phyloP scores from a whole-genome alignment of 1,139 yeast species.

The Pichia kudriavzevii region DNA sequence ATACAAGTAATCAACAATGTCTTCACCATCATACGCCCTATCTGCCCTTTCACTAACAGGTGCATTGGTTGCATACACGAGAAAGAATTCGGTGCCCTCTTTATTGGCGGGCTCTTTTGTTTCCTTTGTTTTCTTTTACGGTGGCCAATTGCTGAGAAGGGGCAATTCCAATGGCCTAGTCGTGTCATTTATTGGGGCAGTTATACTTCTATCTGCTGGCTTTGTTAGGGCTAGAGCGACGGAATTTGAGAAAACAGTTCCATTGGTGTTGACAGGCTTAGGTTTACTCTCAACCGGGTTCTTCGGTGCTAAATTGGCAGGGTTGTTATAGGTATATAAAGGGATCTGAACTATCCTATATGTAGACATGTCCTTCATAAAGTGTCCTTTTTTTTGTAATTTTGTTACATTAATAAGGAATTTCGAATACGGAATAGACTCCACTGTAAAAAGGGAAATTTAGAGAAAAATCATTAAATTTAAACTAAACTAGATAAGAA shows the following conservation, averaged over 20 bases:
- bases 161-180: conserved; percentile 79
- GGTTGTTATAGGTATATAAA: background rate
- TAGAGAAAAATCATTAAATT: too few species aligned
- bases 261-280: conserved; percentile 53
- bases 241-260: conserved; percentile 60
- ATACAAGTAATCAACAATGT: too few species aligned
- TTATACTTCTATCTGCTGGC: conserved; percentile 61
- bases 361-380: too few species aligned
- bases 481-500: too few species aligned
- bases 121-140: conserved; percentile 61
- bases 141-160: conserved; percentile 69
- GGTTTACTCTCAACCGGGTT: conserved; percentile 64
- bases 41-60: conserved; percentile 24
- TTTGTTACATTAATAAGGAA: too few species aligned
- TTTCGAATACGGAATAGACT: too few species aligned
- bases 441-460: too few species aligned
- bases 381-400: too few species aligned
- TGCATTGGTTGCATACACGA: conserved; percentile 30
- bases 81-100: conserved; percentile 74
- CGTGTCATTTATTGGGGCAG: conserved; percentile 66
- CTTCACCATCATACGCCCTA: conserved; percentile 9
- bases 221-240: conserved; percentile 39
- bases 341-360: too few species aligned
- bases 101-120: conserved; percentile 69
- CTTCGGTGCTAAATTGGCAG: conserved; percentile 35